Evolutionary conservation across 768 basidiomycete genomes (phyloP), one percentile per base, ranked within the genome.

Genomic region (Crassisporium funariophilum): DNA sequence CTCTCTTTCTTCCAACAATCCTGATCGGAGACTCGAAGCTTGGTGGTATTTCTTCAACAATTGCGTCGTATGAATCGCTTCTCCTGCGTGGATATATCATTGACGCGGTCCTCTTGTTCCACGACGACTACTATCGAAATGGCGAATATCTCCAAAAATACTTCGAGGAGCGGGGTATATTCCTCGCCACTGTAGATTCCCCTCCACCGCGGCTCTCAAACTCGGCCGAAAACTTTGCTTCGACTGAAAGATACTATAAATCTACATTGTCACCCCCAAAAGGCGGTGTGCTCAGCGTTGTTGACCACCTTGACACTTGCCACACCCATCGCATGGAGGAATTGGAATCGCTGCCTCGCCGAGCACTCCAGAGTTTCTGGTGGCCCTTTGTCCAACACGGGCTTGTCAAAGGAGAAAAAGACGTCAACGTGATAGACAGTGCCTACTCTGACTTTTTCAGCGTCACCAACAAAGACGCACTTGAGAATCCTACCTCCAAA

Each of bases 341-440:
- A 34, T 78, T 98, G 6, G 78, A 83, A 39, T 78, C 85, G 0
- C 91, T 95, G 83, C 82, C 91, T 3, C 70, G 71, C 8, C 79
- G 94, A 27, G 85, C 93, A 1, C 70, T 89, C 35, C 77, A 92
- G 43, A 75, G 76, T 2, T 74, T 97, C 35, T 98, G 95, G 95
- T 98, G 94, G 92, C 95, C 95, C 0, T 98, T 98, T 61, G 91
- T 93, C 1, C 95, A 98, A 61, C 95, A 98, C 53, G 82, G 81
- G 0, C 72, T 83, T 13, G 73, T 91, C 36, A 77, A 81, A 50
- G 71, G 73, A 39, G 81, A 84, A 43, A 64, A 80, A 33, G 86
- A 94, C 55, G 86, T 98, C 22, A 91, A 84, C 37, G 86, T 95
- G 47, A 91, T 98, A 55, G 93, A 98, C 63, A 95, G 91, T 53